Evolutionary conservation across 495 filamentous ascomycete species (phyloP).

Genomic region (Penicillium maclennaniae): DNA sequence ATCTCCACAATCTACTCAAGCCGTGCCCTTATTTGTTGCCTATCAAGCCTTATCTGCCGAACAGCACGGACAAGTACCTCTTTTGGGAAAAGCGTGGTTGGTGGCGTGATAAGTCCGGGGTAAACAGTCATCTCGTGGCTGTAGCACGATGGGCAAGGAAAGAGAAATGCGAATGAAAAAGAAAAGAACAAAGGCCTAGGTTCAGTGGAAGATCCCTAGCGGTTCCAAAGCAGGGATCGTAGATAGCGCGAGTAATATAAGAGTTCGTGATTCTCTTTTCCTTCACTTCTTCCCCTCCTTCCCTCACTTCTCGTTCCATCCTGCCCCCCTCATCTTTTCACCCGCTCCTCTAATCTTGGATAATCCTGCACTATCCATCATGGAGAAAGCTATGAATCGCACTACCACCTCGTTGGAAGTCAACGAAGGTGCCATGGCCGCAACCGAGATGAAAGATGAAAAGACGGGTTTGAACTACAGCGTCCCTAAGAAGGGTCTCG

Average conservation of each 20-base stretch:
- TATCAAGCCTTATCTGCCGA: constrained; percentile 9
- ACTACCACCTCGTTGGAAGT: constrained; percentile 13
- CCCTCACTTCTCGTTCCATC: neutral
- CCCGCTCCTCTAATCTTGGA: neutral
- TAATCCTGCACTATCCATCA: neutral
- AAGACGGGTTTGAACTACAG: neutral
- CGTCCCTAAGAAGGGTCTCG: constrained; percentile 15
- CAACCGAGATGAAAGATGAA: constrained; percentile 1
- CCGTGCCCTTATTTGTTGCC: neutral
- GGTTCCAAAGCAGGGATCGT: too few relatives aligned
- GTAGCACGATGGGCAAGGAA: neutral
- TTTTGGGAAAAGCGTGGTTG: neutral
- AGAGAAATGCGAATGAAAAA: too few relatives aligned
- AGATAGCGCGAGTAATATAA: constrained; percentile 1
- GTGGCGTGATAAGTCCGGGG: constrained; percentile 18
- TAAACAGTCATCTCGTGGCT: constrained; percentile 3
- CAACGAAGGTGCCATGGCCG: neutral
- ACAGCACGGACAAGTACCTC: constrained; percentile 1
- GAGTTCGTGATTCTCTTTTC: neutral
- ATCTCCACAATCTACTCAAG: neutral
- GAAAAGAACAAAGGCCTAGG: neutral
- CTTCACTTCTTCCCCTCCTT: neutral
- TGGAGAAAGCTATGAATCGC: constrained; percentile 7
- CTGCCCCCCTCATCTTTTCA: neutral
- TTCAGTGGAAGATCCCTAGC: too few relatives aligned